phyloP scores from a whole-genome alignment of 2,329 filamentous ascomycete genomes.

The Phyllosticta capitalensis region DNA sequence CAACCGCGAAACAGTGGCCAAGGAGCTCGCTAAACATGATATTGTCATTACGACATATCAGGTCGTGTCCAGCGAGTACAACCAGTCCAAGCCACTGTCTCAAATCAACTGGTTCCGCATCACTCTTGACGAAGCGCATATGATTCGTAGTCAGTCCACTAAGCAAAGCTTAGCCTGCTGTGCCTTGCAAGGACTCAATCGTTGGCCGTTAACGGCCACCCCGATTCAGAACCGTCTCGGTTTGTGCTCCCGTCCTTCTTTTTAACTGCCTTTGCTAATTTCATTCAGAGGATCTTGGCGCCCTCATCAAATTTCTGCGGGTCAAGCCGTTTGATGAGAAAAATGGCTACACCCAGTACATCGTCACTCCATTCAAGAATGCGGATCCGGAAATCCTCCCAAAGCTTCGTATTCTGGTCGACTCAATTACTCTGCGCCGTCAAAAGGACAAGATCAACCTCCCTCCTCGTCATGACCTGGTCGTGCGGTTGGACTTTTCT shows the following conservation, averaged over 20 bases:
- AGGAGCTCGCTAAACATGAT: conserved; percentile 63
- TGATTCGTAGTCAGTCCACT: conserved; percentile 78
- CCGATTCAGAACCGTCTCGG: conserved; percentile 81
- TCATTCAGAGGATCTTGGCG: conserved; percentile 64
- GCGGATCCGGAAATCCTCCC: conserved; percentile 76
- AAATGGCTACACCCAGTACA: conserved; percentile 65
- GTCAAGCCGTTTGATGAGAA: conserved; percentile 77
- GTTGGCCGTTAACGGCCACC: conserved; percentile 96
- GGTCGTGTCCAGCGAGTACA: conserved; percentile 71
- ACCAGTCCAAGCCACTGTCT: conserved; percentile 55
- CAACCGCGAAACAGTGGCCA: conserved; percentile 56
- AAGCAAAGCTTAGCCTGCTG: conserved; percentile 79
- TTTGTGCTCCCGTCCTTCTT: too few species aligned
- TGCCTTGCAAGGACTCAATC: conserved; percentile 64
- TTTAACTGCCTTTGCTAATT: too few species aligned
- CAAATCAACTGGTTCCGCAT: conserved; percentile 88
- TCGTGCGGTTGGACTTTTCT: conserved; percentile 66
- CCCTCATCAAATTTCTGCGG: conserved; percentile 75
- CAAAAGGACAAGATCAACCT: conserved; percentile 79
- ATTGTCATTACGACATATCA: conserved; percentile 90
- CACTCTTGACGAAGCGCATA: conserved; percentile 88
- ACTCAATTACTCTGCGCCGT: conserved; percentile 86
- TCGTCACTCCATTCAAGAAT: conserved; percentile 76
- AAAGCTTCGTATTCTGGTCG: conserved; percentile 79
- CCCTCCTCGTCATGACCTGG: conserved; percentile 61